These are phyloP conservation scores for Elsinoe australis DNA, from an alignment of 2,329 filamentous ascomycete species.

Conservation along the genomic window DNA sequence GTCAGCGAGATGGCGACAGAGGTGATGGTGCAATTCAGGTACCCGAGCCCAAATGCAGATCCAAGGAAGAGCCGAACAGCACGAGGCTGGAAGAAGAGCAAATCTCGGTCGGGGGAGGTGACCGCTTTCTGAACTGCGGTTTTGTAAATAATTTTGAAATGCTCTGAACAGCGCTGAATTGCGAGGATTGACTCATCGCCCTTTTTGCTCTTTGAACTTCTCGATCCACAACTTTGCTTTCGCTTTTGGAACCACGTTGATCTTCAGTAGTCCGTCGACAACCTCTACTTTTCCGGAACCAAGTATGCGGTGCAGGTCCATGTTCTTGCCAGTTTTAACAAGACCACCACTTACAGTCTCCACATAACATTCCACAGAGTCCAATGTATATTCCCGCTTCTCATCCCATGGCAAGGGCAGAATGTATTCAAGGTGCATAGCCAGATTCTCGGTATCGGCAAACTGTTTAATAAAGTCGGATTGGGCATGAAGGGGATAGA, in stretches of 20 bases:
- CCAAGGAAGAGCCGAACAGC: not conserved
- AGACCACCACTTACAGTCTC: conserved; percentile 73
- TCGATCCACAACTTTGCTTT: conserved; percentile 69
- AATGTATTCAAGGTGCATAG: conserved; percentile 74
- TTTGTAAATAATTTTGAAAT: not conserved
- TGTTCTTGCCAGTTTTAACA: conserved; percentile 83
- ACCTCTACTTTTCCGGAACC: conserved; percentile 72
- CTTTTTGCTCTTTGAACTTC: conserved; percentile 69
- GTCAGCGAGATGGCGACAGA: conserved; percentile 9
- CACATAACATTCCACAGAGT: conserved; percentile 76
- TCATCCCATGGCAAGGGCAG: conserved; percentile 83
- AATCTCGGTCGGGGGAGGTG: not conserved
- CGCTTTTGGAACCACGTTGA: conserved; percentile 71
- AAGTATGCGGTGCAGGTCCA: conserved; percentile 67
- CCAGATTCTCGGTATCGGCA: conserved; percentile 64
- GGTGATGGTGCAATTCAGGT: conserved; percentile 1
- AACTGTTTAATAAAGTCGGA: conserved; percentile 89
- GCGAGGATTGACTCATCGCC: not conserved
- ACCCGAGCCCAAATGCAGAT: not conserved
- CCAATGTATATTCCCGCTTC: conserved; percentile 55
- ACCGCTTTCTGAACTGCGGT: not conserved
- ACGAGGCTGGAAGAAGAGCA: not conserved
- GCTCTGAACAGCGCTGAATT: not conserved
- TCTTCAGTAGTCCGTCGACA: conserved; percentile 72
- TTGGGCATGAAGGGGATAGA: conserved; percentile 77